Evolutionary conservation across 495 filamentous ascomycete species (phyloP).

Genomic region (Pyronema omphalodes): DNA sequence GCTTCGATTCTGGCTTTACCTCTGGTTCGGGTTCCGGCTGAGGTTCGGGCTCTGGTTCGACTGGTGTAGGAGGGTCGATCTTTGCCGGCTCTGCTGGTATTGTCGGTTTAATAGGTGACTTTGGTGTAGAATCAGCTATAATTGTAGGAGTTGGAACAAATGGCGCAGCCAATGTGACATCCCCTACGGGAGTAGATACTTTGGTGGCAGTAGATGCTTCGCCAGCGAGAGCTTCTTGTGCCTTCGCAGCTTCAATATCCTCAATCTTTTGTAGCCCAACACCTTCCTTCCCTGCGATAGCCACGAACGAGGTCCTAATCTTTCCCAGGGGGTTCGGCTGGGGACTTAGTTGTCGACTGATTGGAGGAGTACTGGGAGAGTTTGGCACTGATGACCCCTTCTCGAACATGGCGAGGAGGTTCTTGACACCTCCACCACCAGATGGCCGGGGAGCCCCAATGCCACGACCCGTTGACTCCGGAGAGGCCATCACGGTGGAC

Average conservation of each 20-base stretch:
- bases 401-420: slow-evolving; percentile 24
- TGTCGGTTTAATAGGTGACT: slow-evolving; percentile 1
- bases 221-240: slow-evolving; percentile 2
- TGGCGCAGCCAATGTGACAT: neutral
- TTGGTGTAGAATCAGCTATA: slow-evolving; percentile 3
- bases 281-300: slow-evolving; percentile 13
- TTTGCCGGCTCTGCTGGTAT: neutral
- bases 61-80: slow-evolving; percentile 1
- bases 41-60: slow-evolving; percentile 1
- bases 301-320: slow-evolving; percentile 22
- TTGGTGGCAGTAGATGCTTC: slow-evolving; percentile 3
- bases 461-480: slow-evolving; percentile 1
- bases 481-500: slow-evolving; percentile 1
- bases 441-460: neutral
- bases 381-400: slow-evolving; percentile 12
- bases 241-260: neutral
- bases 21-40: neutral
- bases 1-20: too few relatives aligned
- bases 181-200: slow-evolving; percentile 6
- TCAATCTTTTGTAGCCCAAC: slow-evolving; percentile 17
- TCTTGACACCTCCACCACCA: slow-evolving; percentile 19
- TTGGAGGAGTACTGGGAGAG: slow-evolving; percentile 6
- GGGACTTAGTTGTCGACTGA: slow-evolving; percentile 16
- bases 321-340: slow-evolving; percentile 12
- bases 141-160: neutral